These are phyloP conservation scores for Penicillium sp. DNA, from an alignment of 2,329 filamentous ascomycete genomes.

Conservation along the genomic window DNA sequence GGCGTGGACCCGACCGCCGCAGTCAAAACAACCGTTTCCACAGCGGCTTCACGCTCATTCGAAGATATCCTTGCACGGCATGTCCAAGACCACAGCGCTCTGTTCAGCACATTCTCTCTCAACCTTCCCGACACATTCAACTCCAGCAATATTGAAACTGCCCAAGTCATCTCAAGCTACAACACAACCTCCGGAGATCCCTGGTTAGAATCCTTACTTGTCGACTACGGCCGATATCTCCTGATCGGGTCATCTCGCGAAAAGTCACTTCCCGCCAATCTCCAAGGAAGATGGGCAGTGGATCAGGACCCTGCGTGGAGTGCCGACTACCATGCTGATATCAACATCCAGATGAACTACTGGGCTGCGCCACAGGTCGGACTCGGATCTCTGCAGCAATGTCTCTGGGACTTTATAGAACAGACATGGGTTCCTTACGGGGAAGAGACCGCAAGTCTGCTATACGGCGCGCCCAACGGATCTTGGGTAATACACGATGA, in stretches of 20 bases:
- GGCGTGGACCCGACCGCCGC: slow-evolving; percentile 47
- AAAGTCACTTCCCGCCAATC: slow-evolving; percentile 56
- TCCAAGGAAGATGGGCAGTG: slow-evolving; percentile 59
- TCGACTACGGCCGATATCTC: slow-evolving; percentile 55
- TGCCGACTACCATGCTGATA: slow-evolving; percentile 59
- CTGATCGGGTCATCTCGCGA: slow-evolving; percentile 56
- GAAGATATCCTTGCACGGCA: slow-evolving; percentile 14
- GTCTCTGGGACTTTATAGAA: slow-evolving; percentile 56
- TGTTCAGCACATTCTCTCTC: slow-evolving; percentile 32
- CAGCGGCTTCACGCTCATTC: slow-evolving; percentile 8
- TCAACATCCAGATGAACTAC: slow-evolving; percentile 64
- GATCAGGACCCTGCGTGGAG: slow-evolving; percentile 51
- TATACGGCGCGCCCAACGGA: slow-evolving; percentile 54
- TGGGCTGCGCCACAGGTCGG: slow-evolving; percentile 42
- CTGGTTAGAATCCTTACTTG: slow-evolving; percentile 54
- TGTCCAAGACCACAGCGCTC: slow-evolving; percentile 13
- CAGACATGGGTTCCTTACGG: slow-evolving; percentile 58
- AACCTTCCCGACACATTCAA: slow-evolving; percentile 39
- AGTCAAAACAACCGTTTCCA: slow-evolving; percentile 34
- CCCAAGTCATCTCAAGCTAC: slow-evolving; percentile 29
- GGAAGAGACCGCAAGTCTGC: slow-evolving; percentile 52
- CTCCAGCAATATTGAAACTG: slow-evolving; percentile 22
- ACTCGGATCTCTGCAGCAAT: slow-evolving; percentile 17
- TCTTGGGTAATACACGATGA: slow-evolving; percentile 58
- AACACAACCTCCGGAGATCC: slow-evolving; percentile 36